Percentiles rank a stretch among this genome's conserved stretches.
phyloP scores from a whole-genome alignment of 108 stramenopile species.

The Conticribra weissflogii region DNA sequence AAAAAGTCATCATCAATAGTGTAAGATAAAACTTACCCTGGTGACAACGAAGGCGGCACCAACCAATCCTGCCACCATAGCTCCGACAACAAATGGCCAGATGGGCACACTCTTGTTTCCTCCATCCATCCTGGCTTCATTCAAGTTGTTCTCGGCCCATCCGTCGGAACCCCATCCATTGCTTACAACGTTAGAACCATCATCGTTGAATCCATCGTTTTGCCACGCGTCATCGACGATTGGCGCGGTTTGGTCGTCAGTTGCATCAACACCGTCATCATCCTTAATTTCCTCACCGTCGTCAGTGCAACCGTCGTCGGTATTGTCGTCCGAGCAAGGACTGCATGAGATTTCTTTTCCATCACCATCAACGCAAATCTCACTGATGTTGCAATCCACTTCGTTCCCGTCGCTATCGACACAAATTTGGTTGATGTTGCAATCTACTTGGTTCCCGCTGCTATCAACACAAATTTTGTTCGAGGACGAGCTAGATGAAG shows the following conservation, averaged over 20 bases:
- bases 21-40: background rate
- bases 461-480: too few species aligned
- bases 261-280: background rate
- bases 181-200: background rate
- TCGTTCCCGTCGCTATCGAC: background rate
- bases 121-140: background rate
- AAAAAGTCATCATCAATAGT: background rate
- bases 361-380: background rate
- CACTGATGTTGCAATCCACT: background rate
- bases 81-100: constrained; percentile 8
- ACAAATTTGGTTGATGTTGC: background rate
- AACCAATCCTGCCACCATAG: constrained; percentile 11
- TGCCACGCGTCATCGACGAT: background rate
- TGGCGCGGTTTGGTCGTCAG: background rate
- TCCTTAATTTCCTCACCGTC: background rate
- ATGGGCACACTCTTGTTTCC: constrained; percentile 5
- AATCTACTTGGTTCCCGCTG: background rate
- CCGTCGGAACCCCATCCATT: constrained; percentile 2
- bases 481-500: too few species aligned
- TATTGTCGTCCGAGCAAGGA: background rate
- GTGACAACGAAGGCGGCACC: constrained; percentile 12
- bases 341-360: background rate
- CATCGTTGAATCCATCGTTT: background rate
- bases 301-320: background rate
- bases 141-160: constrained; percentile 7